These are phyloP conservation scores for Hypomontagnella submonticulosa DNA, from an alignment of 495 filamentous ascomycete genomes.

Conservation along the genomic window DNA sequence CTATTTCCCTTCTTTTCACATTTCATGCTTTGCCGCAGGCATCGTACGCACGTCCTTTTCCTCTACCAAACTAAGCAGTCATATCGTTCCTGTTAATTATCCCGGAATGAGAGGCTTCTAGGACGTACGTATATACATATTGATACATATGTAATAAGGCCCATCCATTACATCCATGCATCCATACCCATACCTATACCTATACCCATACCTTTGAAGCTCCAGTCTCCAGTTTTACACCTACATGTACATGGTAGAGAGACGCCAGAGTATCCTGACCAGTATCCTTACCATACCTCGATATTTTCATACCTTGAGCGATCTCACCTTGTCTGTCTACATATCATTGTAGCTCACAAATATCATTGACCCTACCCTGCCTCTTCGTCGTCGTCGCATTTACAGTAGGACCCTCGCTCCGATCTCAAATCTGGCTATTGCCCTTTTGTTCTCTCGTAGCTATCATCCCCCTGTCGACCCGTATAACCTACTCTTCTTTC, in stretches of 20 bases:
- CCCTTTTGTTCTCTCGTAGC: constrained; percentile 42
- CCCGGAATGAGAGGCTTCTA: constrained; percentile 42
- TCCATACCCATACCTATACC: constrained; percentile 1
- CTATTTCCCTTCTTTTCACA: constrained; percentile 39
- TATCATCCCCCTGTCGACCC: background rate
- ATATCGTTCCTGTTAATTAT: constrained; percentile 47
- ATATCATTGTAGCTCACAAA: constrained; percentile 20
- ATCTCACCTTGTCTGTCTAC: constrained; percentile 41
- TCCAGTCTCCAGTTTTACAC: constrained; percentile 40
- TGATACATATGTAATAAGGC: constrained; percentile 41
- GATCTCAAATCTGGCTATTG: constrained; percentile 49
- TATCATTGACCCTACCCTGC: constrained; percentile 37
- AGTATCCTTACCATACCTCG: constrained; percentile 49
- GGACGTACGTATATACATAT: constrained; percentile 31
- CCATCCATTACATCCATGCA: constrained; percentile 27
- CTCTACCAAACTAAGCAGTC: constrained; percentile 45
- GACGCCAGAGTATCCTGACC: too few relatives aligned
- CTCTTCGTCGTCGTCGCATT: constrained; percentile 39
- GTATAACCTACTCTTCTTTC: too few relatives aligned
- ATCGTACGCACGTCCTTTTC: constrained; percentile 46
- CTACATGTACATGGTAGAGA: constrained; percentile 12
- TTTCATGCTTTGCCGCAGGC: constrained; percentile 48
- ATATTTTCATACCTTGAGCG: constrained; percentile 55
- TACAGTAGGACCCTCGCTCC: constrained; percentile 42
- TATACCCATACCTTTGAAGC: background rate